Conservation (phyloP, 805 yeast genomes). For the Lipomyces japonicus region DNA sequence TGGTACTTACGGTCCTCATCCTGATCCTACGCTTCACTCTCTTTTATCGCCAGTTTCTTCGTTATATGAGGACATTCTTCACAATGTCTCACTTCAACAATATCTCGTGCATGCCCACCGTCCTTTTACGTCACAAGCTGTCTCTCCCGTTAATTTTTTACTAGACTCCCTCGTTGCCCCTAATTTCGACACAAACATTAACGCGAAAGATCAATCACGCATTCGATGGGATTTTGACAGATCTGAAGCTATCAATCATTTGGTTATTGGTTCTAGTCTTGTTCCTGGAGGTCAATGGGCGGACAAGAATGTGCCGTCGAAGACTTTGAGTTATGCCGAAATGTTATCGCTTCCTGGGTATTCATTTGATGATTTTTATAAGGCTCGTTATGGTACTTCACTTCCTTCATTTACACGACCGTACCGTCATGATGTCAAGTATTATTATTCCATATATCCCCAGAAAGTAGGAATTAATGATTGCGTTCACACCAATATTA, state of each 20-base stretch:
- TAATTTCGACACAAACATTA: conserved; percentile 30
- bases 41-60: conserved; percentile 17
- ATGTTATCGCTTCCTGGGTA: conserved; percentile 38
- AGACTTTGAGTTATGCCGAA: conserved; percentile 35
- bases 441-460: conserved; percentile 33
- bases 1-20: conserved; percentile 32
- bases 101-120: conserved; percentile 24
- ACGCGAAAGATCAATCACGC: conserved; percentile 29
- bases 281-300: conserved; percentile 39
- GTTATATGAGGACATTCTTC: conserved; percentile 16
- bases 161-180: conserved; percentile 34
- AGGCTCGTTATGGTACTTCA: conserved; percentile 7
- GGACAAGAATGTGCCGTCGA: conserved; percentile 14
- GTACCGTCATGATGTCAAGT: conserved; percentile 32
- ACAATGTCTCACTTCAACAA: conserved; percentile 24
- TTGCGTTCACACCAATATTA: conserved; percentile 17
- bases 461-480: conserved; percentile 29
- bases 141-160: conserved; percentile 31
- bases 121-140: conserved; percentile 26
- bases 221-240: conserved; percentile 30
- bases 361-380: conserved; percentile 31
- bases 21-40: conserved; percentile 32
- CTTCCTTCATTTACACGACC: conserved; percentile 33
- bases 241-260: conserved; percentile 20
- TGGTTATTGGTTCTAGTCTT: conserved; percentile 31